Evolutionary conservation across 225 moss, liverwort and hornwort species (phyloP).

Genomic region (Thuidium tamariscinum): DNA sequence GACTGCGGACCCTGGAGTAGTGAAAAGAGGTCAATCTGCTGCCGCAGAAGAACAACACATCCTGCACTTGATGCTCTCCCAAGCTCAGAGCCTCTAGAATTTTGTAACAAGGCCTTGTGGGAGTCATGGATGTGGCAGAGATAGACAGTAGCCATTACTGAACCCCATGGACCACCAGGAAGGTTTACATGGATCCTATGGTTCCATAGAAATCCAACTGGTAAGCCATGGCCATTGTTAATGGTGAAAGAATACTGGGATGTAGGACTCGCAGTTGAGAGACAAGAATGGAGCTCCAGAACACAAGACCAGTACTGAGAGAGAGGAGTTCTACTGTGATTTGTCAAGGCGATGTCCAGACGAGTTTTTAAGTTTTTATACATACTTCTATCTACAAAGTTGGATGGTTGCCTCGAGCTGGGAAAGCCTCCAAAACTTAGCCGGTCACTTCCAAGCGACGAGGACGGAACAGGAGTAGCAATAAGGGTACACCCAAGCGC

Average conservation of each 20-base stretch:
- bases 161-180: slow-evolving; percentile 49
- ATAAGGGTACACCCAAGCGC: slow-evolving; percentile 25
- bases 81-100: background rate
- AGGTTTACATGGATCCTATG: slow-evolving; percentile 44
- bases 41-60: slow-evolving; percentile 38
- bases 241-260: slow-evolving; percentile 37
- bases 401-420: background rate
- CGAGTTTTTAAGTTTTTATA: slow-evolving; percentile 5
- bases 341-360: slow-evolving; percentile 32
- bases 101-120: slow-evolving; percentile 31
- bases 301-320: slow-evolving; percentile 71
- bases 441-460: background rate
- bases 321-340: slow-evolving; percentile 29
- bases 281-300: slow-evolving; percentile 41
- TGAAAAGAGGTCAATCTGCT: slow-evolving; percentile 51
- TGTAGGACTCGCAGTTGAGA: slow-evolving; percentile 21
- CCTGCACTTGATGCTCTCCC: slow-evolving; percentile 38
- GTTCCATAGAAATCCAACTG: slow-evolving; percentile 37
- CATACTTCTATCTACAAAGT: background rate
- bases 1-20: slow-evolving; percentile 26
- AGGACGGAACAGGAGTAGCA: slow-evolving; percentile 24
- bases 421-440: slow-evolving; percentile 38
- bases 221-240: slow-evolving; percentile 55
- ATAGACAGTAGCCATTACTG: slow-evolving; percentile 42
- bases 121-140: slow-evolving; percentile 67